Conservation (phyloP, 495 filamentous ascomycete species). For the Penicillium parvum region DNA sequence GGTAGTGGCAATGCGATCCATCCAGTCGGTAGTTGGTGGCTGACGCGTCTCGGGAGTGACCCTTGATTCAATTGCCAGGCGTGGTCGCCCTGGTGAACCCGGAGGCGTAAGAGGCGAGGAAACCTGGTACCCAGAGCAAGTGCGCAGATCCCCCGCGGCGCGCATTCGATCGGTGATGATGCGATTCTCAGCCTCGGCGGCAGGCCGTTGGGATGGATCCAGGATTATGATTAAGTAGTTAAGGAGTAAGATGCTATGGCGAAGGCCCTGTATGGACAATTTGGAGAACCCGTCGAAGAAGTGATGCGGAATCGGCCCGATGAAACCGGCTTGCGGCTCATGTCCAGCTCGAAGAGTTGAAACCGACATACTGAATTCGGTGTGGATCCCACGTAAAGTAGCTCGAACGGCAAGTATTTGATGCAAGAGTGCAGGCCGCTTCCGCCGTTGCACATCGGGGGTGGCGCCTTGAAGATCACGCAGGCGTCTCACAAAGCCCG, state of each 20-base stretch:
- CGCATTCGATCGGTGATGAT: conserved; percentile 7
- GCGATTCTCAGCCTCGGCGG: conserved; percentile 16
- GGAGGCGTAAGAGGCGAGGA: conserved; percentile 11
- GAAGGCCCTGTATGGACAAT: conserved; percentile 22
- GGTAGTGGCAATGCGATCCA: conserved; percentile 24
- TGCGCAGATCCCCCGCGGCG: background rate
- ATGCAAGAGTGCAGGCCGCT: conserved; percentile 11
- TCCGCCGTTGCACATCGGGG: conserved; percentile 3
- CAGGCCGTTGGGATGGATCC: conserved; percentile 18
- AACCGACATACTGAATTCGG: conserved; percentile 25
- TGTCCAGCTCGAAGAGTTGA: conserved; percentile 23
- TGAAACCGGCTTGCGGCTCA: conserved; percentile 14
- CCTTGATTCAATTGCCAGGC: conserved; percentile 18
- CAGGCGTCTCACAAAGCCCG: conserved; percentile 23
- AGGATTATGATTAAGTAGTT: conserved; percentile 25
- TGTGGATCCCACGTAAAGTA: conserved; percentile 22
- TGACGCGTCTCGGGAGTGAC: conserved; percentile 19
- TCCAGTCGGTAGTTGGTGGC: conserved; percentile 26
- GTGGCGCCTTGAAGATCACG: conserved; percentile 11
- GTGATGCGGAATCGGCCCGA: conserved; percentile 24
- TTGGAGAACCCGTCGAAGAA: conserved; percentile 28
- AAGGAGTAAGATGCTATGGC: conserved; percentile 21
- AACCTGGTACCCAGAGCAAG: background rate
- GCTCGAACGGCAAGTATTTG: conserved; percentile 22
- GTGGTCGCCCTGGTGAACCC: conserved; percentile 12